phyloP scores from a whole-genome alignment of 2,329 filamentous ascomycete genomes.

The Sporothrix variecibatus region DNA sequence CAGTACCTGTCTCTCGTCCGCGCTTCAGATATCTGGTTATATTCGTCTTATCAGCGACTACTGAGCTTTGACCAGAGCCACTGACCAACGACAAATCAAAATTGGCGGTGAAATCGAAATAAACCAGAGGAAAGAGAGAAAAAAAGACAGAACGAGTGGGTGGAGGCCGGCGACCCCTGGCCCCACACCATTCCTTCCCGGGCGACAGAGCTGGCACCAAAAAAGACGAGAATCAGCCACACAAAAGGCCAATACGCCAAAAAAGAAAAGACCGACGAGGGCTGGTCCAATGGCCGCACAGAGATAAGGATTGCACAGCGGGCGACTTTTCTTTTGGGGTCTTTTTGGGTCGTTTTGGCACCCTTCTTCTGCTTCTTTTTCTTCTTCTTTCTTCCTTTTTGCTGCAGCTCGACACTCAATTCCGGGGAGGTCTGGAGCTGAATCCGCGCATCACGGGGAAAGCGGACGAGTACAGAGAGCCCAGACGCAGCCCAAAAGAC shows the following conservation, averaged over 20 bases:
- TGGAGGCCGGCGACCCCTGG: conserved; percentile 17
- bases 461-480: background rate
- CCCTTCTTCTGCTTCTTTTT: background rate
- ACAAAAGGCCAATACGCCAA: background rate
- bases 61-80: background rate
- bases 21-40: background rate
- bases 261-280: conserved; percentile 7
- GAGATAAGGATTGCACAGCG: background rate
- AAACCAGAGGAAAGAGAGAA: background rate
- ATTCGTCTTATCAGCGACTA: background rate
- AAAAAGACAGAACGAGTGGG: background rate
- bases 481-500: background rate
- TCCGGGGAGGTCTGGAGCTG: background rate
- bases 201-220: background rate
- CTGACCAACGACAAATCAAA: background rate
- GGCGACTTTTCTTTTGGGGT: background rate
- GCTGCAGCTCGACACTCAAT: background rate
- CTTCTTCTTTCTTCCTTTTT: background rate
- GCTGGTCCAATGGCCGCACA: background rate
- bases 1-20: background rate
- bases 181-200: conserved; percentile 9
- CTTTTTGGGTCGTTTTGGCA: too few species aligned
- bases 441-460: background rate
- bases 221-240: background rate
- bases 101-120: background rate